phyloP scores from a whole-genome alignment of 495 filamentous ascomycete species.

The Glarea lozoyensis region DNA sequence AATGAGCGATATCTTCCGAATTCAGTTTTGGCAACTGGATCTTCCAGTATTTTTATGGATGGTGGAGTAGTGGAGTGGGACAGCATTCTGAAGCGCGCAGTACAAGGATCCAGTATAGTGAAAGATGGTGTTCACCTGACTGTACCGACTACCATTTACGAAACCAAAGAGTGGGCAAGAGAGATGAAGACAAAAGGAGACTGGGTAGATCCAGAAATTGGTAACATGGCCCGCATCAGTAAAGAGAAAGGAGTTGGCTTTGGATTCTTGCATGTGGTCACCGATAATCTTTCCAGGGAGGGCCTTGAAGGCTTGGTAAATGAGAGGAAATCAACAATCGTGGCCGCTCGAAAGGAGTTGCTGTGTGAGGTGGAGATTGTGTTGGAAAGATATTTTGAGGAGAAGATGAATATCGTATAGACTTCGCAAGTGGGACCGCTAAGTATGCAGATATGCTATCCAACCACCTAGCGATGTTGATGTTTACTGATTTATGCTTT shows the following conservation, averaged over 20 bases:
- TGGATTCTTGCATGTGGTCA: neutral
- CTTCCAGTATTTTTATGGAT: neutral
- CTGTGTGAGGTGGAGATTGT: neutral
- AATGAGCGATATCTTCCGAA: neutral
- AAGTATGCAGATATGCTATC: neutral
- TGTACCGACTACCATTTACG: neutral
- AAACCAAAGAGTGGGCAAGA: neutral
- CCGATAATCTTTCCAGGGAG: conserved; percentile 1
- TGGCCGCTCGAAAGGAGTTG: neutral
- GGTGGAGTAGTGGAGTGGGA: neutral
- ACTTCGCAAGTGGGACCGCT: too few relatives aligned
- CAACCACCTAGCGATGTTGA: neutral
- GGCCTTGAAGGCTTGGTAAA: neutral
- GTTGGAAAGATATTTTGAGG: neutral
- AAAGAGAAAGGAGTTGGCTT: conserved; percentile 4
- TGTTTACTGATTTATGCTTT: neutral
- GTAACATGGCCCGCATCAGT: neutral
- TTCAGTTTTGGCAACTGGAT: neutral
- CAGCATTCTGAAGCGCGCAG: neutral
- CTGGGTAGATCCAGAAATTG: neutral
- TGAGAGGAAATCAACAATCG: neutral
- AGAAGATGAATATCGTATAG: too few relatives aligned
- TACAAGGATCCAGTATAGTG: neutral
- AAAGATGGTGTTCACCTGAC: neutral
- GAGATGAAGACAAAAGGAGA: neutral